Evolutionary conservation across 768 basidiomycete genomes (phyloP), one percentile per base, ranked within the genome.

Genomic region (Strobilomyces confusus): DNA sequence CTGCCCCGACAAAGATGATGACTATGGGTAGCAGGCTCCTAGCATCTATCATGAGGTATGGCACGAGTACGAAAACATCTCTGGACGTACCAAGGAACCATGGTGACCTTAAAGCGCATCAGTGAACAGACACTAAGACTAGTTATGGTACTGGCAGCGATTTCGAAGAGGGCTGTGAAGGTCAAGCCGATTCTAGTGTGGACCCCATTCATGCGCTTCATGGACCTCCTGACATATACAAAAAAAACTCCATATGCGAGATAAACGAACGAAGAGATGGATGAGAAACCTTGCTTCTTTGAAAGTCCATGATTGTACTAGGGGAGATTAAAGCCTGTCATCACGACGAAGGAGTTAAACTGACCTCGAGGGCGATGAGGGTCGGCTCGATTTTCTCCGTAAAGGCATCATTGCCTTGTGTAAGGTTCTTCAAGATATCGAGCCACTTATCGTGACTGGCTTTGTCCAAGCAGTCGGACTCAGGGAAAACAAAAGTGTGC

Each of bases 1-100:
- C 95, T 3, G 92, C 89, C 3, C 95, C 95, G 14, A 95, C 89
- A 59, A 98, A 95, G 8, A 94, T 82, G 47, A 99, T 93, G 34
- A 97, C 88, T 53, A 98, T 89, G 1, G 95, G 95, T 48, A 99
- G 76, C 38, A 95, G 72, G 65, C 89, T 86, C 90, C 90, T 92
- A 53, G 11, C 6, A 26, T 46, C 22, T 38, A 49, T 7, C 19
- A 44, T 60, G 25, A 68, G 57, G 44, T 17, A 46, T 3, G 54
- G 9, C 34, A 9, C 19, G 44, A 22, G 17, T 23, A 33, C 14
- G 36, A 58, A 53, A 47, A 49, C 14, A 30, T n/a, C n/a, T 44
- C 19, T 36, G 52, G 51, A 71, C 77, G 60, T 71, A 90, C 92
- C 88, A 92, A 41, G 92, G 92, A 23, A 94, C 89, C 83, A 94